Conservation (phyloP, 1,284 basidiomycete genomes). For the Tilletia indica region DNA sequence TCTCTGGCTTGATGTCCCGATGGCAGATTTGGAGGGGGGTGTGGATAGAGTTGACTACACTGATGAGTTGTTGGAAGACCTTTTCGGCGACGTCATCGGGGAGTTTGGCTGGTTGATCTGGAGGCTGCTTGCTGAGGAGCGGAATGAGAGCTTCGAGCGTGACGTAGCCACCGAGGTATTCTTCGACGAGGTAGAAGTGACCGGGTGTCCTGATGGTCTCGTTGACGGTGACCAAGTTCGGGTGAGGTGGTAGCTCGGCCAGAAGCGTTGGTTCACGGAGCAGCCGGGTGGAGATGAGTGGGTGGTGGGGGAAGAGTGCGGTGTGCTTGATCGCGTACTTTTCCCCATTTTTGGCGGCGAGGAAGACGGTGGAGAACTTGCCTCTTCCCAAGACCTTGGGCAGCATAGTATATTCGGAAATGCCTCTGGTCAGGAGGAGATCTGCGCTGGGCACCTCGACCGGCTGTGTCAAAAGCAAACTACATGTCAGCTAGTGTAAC, state of each 20-base stretch:
- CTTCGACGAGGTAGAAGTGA: conserved; percentile 64
- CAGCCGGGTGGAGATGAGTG: conserved; percentile 62
- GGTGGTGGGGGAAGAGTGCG: conserved; percentile 63
- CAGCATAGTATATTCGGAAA: conserved; percentile 55
- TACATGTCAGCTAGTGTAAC: too few relatives aligned
- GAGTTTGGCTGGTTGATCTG: conserved; percentile 41
- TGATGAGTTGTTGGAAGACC: conserved; percentile 62
- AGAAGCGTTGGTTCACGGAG: conserved; percentile 63
- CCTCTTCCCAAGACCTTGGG: conserved; percentile 52
- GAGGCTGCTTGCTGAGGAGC: conserved; percentile 31
- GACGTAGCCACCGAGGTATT: conserved; percentile 59
- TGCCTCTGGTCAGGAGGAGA: conserved; percentile 48
- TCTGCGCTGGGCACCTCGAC: conserved; percentile 45
- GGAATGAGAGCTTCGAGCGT: conserved; percentile 54
- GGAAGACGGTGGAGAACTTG: conserved; percentile 54
- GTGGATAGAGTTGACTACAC: conserved; percentile 61
- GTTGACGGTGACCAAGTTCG: conserved; percentile 62
- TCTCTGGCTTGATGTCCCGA: conserved; percentile 63
- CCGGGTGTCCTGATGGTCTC: conserved; percentile 62
- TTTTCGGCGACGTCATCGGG: conserved; percentile 50
- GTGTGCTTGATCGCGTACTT: conserved; percentile 63
- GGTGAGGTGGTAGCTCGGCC: conserved; percentile 62
- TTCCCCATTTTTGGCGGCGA: conserved; percentile 50
- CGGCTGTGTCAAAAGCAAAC: conserved; percentile 16
- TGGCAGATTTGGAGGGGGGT: conserved; percentile 61